phyloP scores from a whole-genome alignment of 1,284 basidiomycete species.

The Sporisorium exsertum region DNA sequence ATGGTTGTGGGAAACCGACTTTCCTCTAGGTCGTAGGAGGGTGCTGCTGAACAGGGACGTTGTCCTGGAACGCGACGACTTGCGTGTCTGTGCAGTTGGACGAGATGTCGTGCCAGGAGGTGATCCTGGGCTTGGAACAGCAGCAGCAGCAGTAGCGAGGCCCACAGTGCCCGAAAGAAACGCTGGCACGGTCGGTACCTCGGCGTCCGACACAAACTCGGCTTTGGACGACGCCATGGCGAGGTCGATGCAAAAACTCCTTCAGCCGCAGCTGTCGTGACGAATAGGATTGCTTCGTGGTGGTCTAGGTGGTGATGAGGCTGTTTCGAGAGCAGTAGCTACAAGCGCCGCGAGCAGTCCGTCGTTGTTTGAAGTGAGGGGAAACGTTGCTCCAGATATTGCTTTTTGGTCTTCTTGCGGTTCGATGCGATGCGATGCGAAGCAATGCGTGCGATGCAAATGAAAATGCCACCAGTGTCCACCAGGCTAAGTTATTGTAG shows the following conservation, averaged over 20 bases:
- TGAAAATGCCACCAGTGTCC: background rate
- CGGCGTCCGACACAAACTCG: slow-evolving; percentile 15
- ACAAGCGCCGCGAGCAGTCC: background rate
- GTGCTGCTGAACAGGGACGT: slow-evolving; percentile 29
- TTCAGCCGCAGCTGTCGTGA: slow-evolving; percentile 2
- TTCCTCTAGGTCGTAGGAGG: slow-evolving; percentile 22
- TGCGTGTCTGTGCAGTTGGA: slow-evolving; percentile 21
- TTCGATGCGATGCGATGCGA: background rate
- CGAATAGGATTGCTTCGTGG: background rate
- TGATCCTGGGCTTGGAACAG: background rate
- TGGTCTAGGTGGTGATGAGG: background rate
- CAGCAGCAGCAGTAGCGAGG: background rate
- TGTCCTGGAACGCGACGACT: slow-evolving; percentile 23
- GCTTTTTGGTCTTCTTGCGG: background rate
- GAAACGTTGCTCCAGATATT: background rate
- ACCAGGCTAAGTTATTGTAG: background rate
- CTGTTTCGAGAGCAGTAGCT: background rate
- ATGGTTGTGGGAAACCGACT: slow-evolving; percentile 13
- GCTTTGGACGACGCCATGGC: slow-evolving; percentile 32
- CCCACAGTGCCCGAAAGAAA: slow-evolving; percentile 1
- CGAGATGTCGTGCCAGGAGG: background rate
- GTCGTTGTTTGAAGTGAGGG: background rate
- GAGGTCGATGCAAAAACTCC: background rate
- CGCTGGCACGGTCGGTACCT: slow-evolving; percentile 9
- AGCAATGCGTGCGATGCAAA: background rate